Base-by-base conservation (phyloP, 177 flowering plant genomes). In the Vitis hybrid region DNA sequence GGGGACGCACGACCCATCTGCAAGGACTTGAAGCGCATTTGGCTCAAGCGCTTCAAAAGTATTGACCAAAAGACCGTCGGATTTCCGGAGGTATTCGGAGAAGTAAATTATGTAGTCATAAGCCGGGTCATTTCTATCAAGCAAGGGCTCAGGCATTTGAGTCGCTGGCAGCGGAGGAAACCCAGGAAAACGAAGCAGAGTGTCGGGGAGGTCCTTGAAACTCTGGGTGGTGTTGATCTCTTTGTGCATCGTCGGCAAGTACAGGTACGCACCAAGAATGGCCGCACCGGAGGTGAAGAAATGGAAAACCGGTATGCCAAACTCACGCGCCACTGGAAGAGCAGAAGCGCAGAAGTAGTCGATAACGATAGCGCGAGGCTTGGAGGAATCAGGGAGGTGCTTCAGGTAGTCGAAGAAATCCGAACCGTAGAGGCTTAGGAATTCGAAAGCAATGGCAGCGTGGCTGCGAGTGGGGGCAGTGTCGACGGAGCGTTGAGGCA, bases 251-350 rank as follows among this genome's bases (percentile, higher is more conserved):
- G 30, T 32, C 2, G 65, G 75, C 13, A 72, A 51, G 54, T 60
- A 66, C 7, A 72, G 51, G 65, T 2, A 50, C 14, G 27, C n/a
- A 6, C 51, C 27, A 46, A 72, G 66, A 12, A 30, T 6, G 40
- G 55, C 61, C 1, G 75, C 70, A 19, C 75, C 75, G 55, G 75
- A 72, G 19, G 75, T 66, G 61, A 66, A 72, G 70, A 59, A 72
- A 17, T 65, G 54, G 61, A 52, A 72, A 15, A 65, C 35, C 24
- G 64, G 60, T 60, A 72, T 19, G 15, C 19, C 10, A 52, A 72
- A 48, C 8, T 49, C 12, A 35, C 10, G 9, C 15, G 61, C 60
- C 27, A 67, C n/a, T 2, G 56, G 30, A 2, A 61, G 60, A 54
- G 65, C 69, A 6, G 60, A 18, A 4, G 55, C 3, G 48, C 65